A percentile compares a stretch with the other conserved stretches of the same genome.
Evolutionary conservation across 73 alveolate genomes (phyloP).

Genomic region (Paramecium sexaurelia): DNA sequence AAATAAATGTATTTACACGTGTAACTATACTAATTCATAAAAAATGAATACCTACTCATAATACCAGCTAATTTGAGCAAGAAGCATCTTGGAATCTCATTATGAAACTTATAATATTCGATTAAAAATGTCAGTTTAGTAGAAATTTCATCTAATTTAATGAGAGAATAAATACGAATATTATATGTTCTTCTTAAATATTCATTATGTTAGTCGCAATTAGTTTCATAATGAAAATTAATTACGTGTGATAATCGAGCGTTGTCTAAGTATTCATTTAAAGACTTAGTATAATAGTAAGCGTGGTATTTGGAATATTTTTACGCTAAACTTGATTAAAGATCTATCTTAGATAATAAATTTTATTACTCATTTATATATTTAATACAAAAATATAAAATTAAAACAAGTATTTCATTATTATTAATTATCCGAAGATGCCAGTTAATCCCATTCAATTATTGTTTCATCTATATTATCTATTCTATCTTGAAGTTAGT

Average conservation of each 20-base stretch:
- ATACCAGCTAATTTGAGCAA: neutral
- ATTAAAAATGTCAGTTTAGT: slow-evolving; percentile 3
- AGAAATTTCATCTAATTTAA: slow-evolving; percentile 33
- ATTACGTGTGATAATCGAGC: neutral
- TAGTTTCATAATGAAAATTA: neutral
- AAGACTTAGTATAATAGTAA: slow-evolving; percentile 5
- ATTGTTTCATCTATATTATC: slow-evolving; percentile 49
- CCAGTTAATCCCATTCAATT: slow-evolving; percentile 45
- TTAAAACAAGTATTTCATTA: neutral
- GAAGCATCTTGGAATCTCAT: slow-evolving; percentile 66
- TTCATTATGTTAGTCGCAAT: neutral
- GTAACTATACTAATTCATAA: neutral
- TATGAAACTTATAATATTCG: slow-evolving; percentile 66
- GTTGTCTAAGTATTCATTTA: neutral
- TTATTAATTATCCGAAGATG: neutral
- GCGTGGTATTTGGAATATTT: neutral
- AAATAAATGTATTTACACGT: no score
- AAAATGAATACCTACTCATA: slow-evolving; percentile 26
- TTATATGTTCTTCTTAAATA: slow-evolving; percentile 12
- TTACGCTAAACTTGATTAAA: neutral
- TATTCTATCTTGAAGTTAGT: neutral
- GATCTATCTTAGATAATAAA: neutral
- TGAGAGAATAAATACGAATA: neutral
- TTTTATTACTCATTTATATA: slow-evolving; percentile 3
- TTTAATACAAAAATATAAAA: neutral